Percentiles rank a stretch among this genome's conserved stretches.
Evolutionary conservation across 768 basidiomycete species (phyloP).

Genomic region (Podaxis rugospora): DNA sequence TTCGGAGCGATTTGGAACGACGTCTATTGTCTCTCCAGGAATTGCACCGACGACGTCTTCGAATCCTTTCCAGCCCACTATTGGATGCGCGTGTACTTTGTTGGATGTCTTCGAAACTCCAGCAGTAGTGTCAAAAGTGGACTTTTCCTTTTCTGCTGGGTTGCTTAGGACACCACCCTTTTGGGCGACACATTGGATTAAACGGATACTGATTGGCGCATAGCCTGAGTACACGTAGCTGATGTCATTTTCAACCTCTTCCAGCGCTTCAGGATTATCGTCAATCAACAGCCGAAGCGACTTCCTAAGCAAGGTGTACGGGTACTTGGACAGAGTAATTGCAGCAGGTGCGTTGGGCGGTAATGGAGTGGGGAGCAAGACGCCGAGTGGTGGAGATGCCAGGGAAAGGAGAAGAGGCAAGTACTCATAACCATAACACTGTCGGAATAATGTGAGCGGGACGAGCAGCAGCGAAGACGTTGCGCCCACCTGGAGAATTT

Average conservation of each 20-base stretch:
- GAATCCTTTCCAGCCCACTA: slow-evolving; percentile 96
- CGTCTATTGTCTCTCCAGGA: slow-evolving; percentile 85
- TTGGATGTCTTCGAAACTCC: slow-evolving; percentile 34
- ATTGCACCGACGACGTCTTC: slow-evolving; percentile 83
- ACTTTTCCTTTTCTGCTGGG: slow-evolving; percentile 58
- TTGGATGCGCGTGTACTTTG: slow-evolving; percentile 82
- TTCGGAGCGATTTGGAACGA: slow-evolving; percentile 40
- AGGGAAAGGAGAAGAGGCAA: slow-evolving; percentile 66
- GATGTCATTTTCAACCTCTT: slow-evolving; percentile 90
- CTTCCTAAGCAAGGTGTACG: slow-evolving; percentile 73
- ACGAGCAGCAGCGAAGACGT: slow-evolving; percentile 11
- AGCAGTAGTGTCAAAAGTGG: slow-evolving; percentile 27
- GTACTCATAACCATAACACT: slow-evolving; percentile 75
- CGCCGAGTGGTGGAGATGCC: slow-evolving; percentile 59
- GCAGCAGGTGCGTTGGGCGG: slow-evolving; percentile 43
- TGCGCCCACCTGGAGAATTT: slow-evolving; percentile 70
- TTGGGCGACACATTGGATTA: slow-evolving; percentile 91
- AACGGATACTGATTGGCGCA: slow-evolving; percentile 86
- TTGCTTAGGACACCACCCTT: slow-evolving; percentile 87
- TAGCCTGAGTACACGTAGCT: slow-evolving; percentile 96
- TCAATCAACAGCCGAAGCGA: slow-evolving; percentile 90
- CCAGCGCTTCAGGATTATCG: slow-evolving; percentile 69
- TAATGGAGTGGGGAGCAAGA: slow-evolving; percentile 65
- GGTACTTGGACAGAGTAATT: slow-evolving; percentile 51
- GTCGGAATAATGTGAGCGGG: slow-evolving; percentile 29